Evolutionary conservation across 768 basidiomycete species (phyloP), one percentile per base, ranked within the genome.

Genomic region (Sistotremastrum niveocremeum): DNA sequence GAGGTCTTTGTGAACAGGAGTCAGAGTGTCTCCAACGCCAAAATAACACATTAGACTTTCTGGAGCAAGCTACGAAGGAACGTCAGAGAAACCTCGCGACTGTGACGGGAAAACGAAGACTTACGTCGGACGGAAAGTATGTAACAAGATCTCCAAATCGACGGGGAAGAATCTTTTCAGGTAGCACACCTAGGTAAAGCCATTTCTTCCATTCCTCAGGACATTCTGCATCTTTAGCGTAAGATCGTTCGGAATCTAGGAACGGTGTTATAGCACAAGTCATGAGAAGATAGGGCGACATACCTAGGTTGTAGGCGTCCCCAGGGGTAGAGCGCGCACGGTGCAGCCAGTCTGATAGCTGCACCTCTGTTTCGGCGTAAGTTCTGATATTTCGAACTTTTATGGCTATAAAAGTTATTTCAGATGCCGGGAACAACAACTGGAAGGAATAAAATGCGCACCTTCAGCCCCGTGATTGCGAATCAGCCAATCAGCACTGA

Each of bases 31-130:
- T 0, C 81, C 83, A 46, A 81, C 67, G 5, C 87, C 87, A 5
- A 87, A 61, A 54, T 90, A 90, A 55, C 82, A 86, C 84, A 90
- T 87, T 4, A 90, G 63, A 0, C 84, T 87, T 54, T 88, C 82
- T 84, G 41, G 4, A 45, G 34, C 34, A 48, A 7, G 49, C 10
- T 31, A 30, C 37, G 39, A 41, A 29, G 1, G 38, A 45, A 39
- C 44, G 20, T 20, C 20, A 20, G 33, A 8, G 41, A 34, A 34
- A n/a, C 41, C 51, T 34, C 51, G 43, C 39, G 42, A 39, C 37
- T 40, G 42, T 33, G 31, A 29, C 45, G 20, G 20, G 28, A 43
- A 44, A 39, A 11, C 42, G 5, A 0, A 28, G 29, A 60, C 74
- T 34, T 52, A 82, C 82, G 51, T 65, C 51, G 39, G 68, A 54